Percentiles rank a stretch among this genome's conserved stretches.
Evolutionary conservation across 2,329 filamentous ascomycete species (phyloP).

Genomic region (Chaetomium sp.): DNA sequence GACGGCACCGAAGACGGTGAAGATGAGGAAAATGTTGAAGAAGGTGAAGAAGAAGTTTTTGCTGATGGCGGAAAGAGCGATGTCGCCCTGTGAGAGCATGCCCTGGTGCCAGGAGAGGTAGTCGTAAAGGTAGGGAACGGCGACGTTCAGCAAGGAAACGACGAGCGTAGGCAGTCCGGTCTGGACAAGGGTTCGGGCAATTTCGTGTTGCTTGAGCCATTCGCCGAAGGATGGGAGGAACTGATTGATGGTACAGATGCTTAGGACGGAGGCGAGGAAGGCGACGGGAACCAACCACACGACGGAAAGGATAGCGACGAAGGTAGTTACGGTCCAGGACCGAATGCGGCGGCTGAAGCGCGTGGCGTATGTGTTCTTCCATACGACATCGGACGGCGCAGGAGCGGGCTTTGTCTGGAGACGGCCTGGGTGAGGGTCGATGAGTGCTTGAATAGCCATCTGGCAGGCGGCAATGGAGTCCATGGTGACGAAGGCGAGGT

Average conservation of each 20-base stretch:
- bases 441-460: constrained; percentile 93
- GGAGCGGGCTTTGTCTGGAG: constrained; percentile 85
- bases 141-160: constrained; percentile 83
- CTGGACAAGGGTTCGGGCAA: constrained; percentile 76
- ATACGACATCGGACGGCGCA: constrained; percentile 88
- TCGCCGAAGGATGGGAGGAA: constrained; percentile 71
- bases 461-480: constrained; percentile 90
- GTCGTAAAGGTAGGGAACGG: constrained; percentile 92
- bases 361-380: constrained; percentile 87
- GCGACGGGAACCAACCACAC: constrained; percentile 86
- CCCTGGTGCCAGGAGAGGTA: constrained; percentile 89
- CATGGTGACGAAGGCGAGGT: constrained; percentile 95
- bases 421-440: constrained; percentile 85
- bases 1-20: constrained; percentile 84
- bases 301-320: constrained; percentile 81
- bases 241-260: constrained; percentile 75
- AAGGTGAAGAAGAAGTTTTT: constrained; percentile 99
- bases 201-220: constrained; percentile 66
- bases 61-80: constrained; percentile 91
- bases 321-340: constrained; percentile 79
- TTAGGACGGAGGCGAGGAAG: constrained; percentile 75
- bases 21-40: constrained; percentile 97
- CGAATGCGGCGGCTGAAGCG: constrained; percentile 72
- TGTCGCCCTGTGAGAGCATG: constrained; percentile 91
- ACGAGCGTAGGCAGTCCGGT: constrained; percentile 85